Conservation (phyloP, 768 basidiomycete species). For the Austroboletus festivus region DNA sequence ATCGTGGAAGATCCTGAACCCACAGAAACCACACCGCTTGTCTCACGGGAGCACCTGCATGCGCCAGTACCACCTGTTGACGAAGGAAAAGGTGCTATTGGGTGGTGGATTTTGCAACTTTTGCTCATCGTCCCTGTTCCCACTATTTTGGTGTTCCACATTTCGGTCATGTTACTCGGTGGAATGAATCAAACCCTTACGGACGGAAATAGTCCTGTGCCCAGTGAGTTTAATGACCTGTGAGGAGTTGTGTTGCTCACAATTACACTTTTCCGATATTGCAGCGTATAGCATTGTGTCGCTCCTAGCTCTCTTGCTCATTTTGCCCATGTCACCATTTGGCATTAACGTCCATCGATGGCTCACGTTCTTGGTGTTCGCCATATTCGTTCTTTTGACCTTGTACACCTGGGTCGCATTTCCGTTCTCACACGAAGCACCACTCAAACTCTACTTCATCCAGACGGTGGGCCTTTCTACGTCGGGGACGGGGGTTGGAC, state of each 20-base stretch:
- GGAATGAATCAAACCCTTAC: constrained; percentile 55
- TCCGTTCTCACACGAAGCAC: constrained; percentile 61
- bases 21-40: constrained; percentile 58
- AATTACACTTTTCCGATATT: neutral
- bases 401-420: constrained; percentile 44
- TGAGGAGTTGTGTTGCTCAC: neutral
- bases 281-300: constrained; percentile 52
- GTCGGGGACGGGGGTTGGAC: constrained; percentile 23
- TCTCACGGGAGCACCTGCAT: constrained; percentile 32
- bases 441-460: constrained; percentile 70
- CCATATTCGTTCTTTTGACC: constrained; percentile 43
- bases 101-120: constrained; percentile 62
- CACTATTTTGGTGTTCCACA: constrained; percentile 50
- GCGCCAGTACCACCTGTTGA: neutral
- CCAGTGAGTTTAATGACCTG: constrained; percentile 38
- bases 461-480: constrained; percentile 51
- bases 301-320: constrained; percentile 45
- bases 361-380: constrained; percentile 35
- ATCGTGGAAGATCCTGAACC: constrained; percentile 39
- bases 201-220: constrained; percentile 53
- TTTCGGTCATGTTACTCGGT: constrained; percentile 44
- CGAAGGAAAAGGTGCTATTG: constrained; percentile 23
- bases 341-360: constrained; percentile 46
- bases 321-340: constrained; percentile 66
- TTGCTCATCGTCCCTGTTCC: constrained; percentile 53